These are phyloP conservation scores for Diaporthe helianthi DNA, from an alignment of 2,329 filamentous ascomycete species.

Conservation along the genomic window DNA sequence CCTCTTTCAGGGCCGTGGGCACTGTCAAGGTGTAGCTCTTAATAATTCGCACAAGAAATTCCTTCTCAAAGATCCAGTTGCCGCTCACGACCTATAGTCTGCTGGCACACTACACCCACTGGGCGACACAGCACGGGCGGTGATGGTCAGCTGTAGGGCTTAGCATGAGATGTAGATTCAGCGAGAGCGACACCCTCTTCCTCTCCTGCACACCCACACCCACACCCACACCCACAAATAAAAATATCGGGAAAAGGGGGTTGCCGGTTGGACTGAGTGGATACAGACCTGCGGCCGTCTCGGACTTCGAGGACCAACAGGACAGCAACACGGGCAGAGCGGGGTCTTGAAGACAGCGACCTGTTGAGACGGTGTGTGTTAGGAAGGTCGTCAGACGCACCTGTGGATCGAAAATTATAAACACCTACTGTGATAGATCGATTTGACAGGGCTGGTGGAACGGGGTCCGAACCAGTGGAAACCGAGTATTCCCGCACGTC, in stretches of 20 bases:
- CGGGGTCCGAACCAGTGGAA: background rate
- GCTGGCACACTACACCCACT: background rate
- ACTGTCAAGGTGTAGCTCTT: background rate
- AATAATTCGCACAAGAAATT: background rate
- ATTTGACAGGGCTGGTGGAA: background rate
- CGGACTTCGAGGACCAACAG: background rate
- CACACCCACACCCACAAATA: background rate
- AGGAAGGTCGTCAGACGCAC: background rate
- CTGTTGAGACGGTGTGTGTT: too few relatives aligned
- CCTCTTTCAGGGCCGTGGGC: background rate
- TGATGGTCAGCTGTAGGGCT: slow-evolving; percentile 2
- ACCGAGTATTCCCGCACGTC: background rate
- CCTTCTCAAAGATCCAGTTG: background rate
- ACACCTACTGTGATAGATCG: background rate
- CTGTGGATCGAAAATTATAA: background rate
- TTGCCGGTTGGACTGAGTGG: background rate
- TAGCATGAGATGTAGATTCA: slow-evolving; percentile 6
- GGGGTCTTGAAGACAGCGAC: background rate
- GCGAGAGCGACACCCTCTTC: background rate
- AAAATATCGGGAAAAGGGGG: background rate
- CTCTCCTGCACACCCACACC: background rate
- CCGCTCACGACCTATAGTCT: background rate
- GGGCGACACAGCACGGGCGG: background rate
- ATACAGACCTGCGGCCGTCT: background rate
- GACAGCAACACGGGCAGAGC: background rate